A percentile compares a stretch with the other conserved stretches of the same genome.
These are phyloP conservation scores for Verticillium albo-atrum DNA, from an alignment of 2,329 filamentous ascomycete species.

Conservation along the genomic window DNA sequence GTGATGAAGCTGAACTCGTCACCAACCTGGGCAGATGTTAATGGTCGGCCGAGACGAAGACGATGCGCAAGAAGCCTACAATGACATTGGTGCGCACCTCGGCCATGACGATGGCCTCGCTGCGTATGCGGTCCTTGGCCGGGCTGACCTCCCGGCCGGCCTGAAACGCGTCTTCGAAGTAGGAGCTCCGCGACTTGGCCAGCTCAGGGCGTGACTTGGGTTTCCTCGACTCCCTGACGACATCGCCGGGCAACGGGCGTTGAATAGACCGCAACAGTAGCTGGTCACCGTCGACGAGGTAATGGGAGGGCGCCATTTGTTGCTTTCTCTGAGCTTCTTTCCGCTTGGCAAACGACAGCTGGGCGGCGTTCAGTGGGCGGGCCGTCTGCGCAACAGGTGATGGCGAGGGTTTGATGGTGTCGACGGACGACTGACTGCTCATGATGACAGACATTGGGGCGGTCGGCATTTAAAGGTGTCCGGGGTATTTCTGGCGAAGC, in stretches of 20 bases:
- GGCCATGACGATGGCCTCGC: constrained; percentile 55
- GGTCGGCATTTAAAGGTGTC: neutral
- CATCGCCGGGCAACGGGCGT: constrained; percentile 33
- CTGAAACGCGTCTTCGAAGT: constrained; percentile 42
- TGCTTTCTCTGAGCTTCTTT: constrained; percentile 18
- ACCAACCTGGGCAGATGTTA: constrained; percentile 49
- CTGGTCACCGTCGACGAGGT: constrained; percentile 28
- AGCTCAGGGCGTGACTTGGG: constrained; percentile 25
- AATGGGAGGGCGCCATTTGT: constrained; percentile 17
- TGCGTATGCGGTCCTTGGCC: constrained; percentile 40
- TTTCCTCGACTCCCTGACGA: constrained; percentile 20
- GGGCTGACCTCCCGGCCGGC: constrained; percentile 24
- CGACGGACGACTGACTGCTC: neutral
- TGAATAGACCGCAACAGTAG: constrained; percentile 32
- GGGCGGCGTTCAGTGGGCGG: constrained; percentile 7
- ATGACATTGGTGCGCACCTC: constrained; percentile 62
- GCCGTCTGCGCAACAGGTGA: neutral
- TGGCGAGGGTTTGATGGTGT: neutral
- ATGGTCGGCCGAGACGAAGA: neutral
- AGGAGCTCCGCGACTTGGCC: constrained; percentile 33
- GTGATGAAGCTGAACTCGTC: constrained; percentile 73
- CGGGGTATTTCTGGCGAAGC: neutral
- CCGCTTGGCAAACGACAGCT: constrained; percentile 25
- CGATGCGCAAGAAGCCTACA: constrained; percentile 34
- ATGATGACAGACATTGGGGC: neutral